phyloP scores from a whole-genome alignment of 768 basidiomycete genomes.

The Rhodocollybia butyracea region DNA sequence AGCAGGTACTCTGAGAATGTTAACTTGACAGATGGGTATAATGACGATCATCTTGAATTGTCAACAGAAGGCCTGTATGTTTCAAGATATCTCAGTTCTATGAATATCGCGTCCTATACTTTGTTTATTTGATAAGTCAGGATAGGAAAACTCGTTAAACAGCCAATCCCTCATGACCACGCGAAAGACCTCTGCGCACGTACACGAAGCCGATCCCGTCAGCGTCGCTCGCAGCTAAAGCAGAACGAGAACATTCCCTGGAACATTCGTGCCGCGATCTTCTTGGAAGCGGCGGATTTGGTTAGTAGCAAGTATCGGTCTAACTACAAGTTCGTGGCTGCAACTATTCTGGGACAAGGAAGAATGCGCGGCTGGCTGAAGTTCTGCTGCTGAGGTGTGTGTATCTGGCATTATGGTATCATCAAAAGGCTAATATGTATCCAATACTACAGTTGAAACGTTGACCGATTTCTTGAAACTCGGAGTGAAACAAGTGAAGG shows the following conservation, averaged over 20 bases:
- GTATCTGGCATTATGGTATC: constrained; percentile 3
- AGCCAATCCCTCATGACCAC: constrained; percentile 88
- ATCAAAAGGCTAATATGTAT: no score
- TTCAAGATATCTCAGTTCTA: no score
- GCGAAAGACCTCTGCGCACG: constrained; percentile 77
- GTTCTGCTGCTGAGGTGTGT: constrained; percentile 94
- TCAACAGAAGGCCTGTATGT: constrained; percentile 80
- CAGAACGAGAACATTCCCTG: constrained; percentile 89
- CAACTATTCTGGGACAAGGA: constrained; percentile 99
- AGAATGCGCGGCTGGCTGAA: constrained; percentile 99
- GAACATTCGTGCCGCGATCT: constrained; percentile 95
- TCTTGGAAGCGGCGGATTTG: constrained; percentile 96
- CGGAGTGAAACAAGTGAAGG: constrained; percentile 94
- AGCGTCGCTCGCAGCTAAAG: constrained; percentile 84
- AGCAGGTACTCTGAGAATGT: no score
- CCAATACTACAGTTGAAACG: no score
- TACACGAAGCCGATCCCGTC: constrained; percentile 81
- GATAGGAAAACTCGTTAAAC: constrained; percentile 75
- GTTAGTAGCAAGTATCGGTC: constrained; percentile 96
- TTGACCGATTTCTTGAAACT: constrained; percentile 95
- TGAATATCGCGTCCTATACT: constrained; percentile 4
- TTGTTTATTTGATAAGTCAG: constrained; percentile 55
- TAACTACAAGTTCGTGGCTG: constrained; percentile 90
- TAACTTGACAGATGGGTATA: no score
- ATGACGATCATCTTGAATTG: no score